Percentiles rank a stretch among this genome's conserved stretches.
phyloP scores from a whole-genome alignment of 371 early-diverging fungal species.

The Rhizopus delemar region DNA sequence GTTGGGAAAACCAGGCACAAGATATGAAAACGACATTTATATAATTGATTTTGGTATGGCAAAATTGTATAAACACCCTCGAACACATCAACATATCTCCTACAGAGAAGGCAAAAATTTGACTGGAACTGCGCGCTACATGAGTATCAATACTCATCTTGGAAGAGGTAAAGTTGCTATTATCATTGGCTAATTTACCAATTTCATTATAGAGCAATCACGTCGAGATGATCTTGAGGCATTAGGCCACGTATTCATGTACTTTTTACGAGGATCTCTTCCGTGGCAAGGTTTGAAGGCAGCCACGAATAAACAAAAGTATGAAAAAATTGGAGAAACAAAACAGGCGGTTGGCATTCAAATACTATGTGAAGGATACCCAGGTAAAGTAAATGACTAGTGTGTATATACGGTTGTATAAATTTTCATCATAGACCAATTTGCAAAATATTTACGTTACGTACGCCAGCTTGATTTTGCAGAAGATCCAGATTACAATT shows the following conservation, averaged over 20 bases:
- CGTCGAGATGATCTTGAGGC: conserved; percentile 94
- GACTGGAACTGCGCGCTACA: conserved; percentile 91
- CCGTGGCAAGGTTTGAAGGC: conserved; percentile 96
- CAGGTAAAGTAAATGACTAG: conserved; percentile 37
- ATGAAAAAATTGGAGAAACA: conserved; percentile 88
- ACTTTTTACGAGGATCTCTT: conserved; percentile 85
- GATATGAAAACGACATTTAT: conserved; percentile 50
- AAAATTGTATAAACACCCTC: conserved; percentile 81
- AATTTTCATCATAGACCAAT: conserved; percentile 51
- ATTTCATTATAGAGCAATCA: conserved; percentile 68
- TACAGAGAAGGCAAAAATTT: conserved; percentile 79
- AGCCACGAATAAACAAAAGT: conserved; percentile 87
- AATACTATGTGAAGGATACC: conserved; percentile 75
- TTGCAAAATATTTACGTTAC: conserved; percentile 84
- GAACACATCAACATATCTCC: conserved; percentile 82
- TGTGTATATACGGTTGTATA: neutral
- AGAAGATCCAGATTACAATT: conserved; percentile 64
- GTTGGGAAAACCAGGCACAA: conserved; percentile 65
- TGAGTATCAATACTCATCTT: conserved; percentile 88
- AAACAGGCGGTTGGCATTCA: conserved; percentile 74
- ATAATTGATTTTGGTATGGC: conserved; percentile 93
- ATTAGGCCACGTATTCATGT: conserved; percentile 91
- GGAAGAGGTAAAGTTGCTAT: conserved; percentile 53
- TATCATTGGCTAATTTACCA: neutral
- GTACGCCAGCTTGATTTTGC: conserved; percentile 68